Evolutionary conservation across 176 grass and related monocot species (phyloP).

Genomic region (Coix lacrymajobi): DNA sequence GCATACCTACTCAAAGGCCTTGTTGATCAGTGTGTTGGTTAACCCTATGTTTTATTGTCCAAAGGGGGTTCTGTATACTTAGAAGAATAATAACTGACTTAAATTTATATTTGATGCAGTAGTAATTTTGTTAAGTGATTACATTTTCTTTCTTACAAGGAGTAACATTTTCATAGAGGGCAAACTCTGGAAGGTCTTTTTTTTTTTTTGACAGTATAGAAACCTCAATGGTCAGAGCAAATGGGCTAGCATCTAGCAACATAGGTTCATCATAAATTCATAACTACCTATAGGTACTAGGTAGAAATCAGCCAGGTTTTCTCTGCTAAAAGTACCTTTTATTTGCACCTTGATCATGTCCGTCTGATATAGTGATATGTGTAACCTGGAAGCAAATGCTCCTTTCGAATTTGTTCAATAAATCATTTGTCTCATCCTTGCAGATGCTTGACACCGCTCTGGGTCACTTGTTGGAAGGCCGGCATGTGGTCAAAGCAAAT

Average conservation of each 20-base stretch:
- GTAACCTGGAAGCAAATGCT: background rate
- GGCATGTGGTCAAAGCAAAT: conserved; percentile 60
- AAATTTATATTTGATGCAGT: background rate
- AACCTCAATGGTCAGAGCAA: background rate
- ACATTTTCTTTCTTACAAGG: background rate
- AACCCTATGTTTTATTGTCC: background rate
- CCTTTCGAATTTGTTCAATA: background rate
- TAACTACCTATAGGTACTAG: background rate
- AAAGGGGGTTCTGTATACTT: background rate
- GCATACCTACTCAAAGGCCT: background rate
- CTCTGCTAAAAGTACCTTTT: background rate
- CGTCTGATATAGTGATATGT: background rate
- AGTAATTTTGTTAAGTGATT: background rate
- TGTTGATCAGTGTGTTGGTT: background rate
- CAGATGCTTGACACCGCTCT: conserved; percentile 76
- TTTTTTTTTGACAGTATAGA: background rate
- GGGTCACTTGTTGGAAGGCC: conserved; percentile 67
- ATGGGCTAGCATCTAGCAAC: background rate
- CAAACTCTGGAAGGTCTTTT: background rate
- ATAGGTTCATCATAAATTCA: background rate
- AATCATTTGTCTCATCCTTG: background rate
- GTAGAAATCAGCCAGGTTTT: background rate
- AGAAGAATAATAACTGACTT: background rate
- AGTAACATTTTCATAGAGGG: background rate
- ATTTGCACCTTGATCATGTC: conserved; percentile 1